Conservation (phyloP, 805 yeast genomes). For the Nakazawaea wyomingensis region DNA sequence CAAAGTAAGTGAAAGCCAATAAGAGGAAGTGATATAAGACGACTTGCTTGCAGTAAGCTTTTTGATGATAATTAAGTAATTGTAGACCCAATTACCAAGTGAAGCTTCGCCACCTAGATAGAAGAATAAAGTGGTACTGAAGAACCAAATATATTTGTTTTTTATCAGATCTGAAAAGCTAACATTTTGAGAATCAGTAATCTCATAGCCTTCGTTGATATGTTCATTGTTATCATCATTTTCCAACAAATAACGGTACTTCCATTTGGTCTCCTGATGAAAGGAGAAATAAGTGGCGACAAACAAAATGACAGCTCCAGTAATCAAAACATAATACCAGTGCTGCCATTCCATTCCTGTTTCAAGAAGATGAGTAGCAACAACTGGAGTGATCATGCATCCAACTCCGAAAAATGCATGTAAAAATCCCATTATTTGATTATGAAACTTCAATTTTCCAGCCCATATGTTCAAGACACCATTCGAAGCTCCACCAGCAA, state of each 20-base stretch:
- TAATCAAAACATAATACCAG: slow-evolving; percentile 35
- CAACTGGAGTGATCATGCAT: slow-evolving; percentile 45
- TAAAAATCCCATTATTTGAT: slow-evolving; percentile 46
- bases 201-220: slow-evolving; percentile 1
- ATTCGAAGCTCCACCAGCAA: slow-evolving; percentile 12
- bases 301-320: slow-evolving; percentile 23
- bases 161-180: slow-evolving; percentile 20
- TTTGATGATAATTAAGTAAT: slow-evolving; percentile 39
- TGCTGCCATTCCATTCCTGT: slow-evolving; percentile 38
- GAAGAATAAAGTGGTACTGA: slow-evolving; percentile 38
- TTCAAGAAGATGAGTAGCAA: slow-evolving; percentile 37
- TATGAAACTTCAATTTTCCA: slow-evolving; percentile 40
- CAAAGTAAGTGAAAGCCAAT: slow-evolving; percentile 45
- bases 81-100: slow-evolving; percentile 49
- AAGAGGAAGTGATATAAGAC: slow-evolving; percentile 44
- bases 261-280: slow-evolving; percentile 40
- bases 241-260: slow-evolving; percentile 30
- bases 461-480: slow-evolving; percentile 38
- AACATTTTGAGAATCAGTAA: slow-evolving; percentile 13
- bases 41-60: slow-evolving; percentile 30
- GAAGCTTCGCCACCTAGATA: slow-evolving; percentile 52
- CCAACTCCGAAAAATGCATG: slow-evolving; percentile 54
- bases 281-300: slow-evolving; percentile 26
- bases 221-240: neutral
- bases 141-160: slow-evolving; percentile 35